A percentile compares a stretch with the other conserved stretches of the same genome.
Conservation (phyloP, 2,329 filamentous ascomycete species). For the Trichothecium roseum region DNA sequence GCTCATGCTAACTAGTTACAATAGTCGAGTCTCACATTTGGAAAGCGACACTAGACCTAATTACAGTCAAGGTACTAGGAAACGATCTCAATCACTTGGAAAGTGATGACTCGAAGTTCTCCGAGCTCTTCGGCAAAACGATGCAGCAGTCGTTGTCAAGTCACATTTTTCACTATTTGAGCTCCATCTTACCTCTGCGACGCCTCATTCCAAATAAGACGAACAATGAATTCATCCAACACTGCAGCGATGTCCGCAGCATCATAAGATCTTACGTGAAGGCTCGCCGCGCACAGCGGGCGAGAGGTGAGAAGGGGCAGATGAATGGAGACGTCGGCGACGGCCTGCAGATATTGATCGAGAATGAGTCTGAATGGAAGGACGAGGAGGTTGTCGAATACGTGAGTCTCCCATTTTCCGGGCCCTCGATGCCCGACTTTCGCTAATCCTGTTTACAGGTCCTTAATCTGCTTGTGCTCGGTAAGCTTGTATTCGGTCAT, state of each 20-base stretch:
- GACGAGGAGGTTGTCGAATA: constrained; percentile 19
- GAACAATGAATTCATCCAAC: constrained; percentile 22
- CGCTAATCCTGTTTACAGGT: constrained; percentile 24
- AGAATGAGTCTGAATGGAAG: constrained; percentile 13
- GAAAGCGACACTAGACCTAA: constrained; percentile 22
- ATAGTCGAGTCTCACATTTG: constrained; percentile 17
- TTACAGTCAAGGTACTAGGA: constrained; percentile 21
- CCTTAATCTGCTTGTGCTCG: constrained; percentile 32
- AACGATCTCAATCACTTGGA: constrained; percentile 22
- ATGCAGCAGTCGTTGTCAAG: constrained; percentile 14
- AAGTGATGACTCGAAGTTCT: constrained; percentile 13
- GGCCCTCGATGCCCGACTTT: not conserved
- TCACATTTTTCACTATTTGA: constrained; percentile 19
- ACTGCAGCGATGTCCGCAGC: constrained; percentile 16
- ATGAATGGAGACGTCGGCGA: constrained; percentile 6
- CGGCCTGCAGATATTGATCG: constrained; percentile 23
- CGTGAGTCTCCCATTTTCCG: constrained; percentile 6
- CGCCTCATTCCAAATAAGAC: constrained; percentile 23
- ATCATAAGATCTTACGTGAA: constrained; percentile 15
- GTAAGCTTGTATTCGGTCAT: constrained; percentile 12
- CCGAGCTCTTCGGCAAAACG: constrained; percentile 10
- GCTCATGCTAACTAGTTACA: not conserved
- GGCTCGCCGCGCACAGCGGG: constrained; percentile 3
- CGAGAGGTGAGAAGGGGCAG: not conserved
- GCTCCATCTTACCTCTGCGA: constrained; percentile 22